Evolutionary conservation across 306 rosid species (phyloP).

Genomic region (Herpetospermum pedunculosum): DNA sequence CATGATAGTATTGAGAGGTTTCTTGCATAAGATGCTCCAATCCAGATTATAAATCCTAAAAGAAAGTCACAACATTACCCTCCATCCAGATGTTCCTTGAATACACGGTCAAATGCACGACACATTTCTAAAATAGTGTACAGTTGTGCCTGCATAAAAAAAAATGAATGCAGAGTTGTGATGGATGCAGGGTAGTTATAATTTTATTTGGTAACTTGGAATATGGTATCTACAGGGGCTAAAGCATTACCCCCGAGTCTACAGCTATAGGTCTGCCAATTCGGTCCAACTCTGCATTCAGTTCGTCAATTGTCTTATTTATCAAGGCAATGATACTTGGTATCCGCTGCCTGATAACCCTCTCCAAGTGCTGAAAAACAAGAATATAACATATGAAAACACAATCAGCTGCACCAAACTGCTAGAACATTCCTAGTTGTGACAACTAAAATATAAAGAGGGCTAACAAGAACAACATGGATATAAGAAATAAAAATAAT

Average conservation of each 20-base stretch:
- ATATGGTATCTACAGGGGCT: neutral
- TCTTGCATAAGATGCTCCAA: neutral
- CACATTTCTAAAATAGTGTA: constrained; percentile 94
- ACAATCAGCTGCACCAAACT: constrained; percentile 11
- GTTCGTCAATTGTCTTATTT: constrained; percentile 87
- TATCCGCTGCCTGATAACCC: constrained; percentile 92
- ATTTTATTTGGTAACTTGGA: neutral
- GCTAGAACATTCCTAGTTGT: neutral
- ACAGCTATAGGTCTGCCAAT: constrained; percentile 93
- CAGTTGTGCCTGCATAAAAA: constrained; percentile 67
- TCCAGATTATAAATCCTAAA: neutral
- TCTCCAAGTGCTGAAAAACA: constrained; percentile 78
- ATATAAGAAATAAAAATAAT: neutral
- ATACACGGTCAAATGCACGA: constrained; percentile 96
- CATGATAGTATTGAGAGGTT: neutral
- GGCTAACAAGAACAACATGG: constrained; percentile 2
- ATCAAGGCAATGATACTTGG: constrained; percentile 92
- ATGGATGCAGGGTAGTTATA: neutral
- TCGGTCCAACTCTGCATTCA: constrained; percentile 91
- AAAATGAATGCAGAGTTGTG: constrained; percentile 1
- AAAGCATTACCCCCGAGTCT: constrained; percentile 72
- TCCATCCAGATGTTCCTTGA: constrained; percentile 95
- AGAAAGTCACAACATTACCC: constrained; percentile 46
- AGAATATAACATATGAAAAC: constrained; percentile 10
- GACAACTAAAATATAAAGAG: neutral